Evolutionary conservation across 257 asterid genomes (phyloP).

Genomic region (Solanum stenotomum): DNA sequence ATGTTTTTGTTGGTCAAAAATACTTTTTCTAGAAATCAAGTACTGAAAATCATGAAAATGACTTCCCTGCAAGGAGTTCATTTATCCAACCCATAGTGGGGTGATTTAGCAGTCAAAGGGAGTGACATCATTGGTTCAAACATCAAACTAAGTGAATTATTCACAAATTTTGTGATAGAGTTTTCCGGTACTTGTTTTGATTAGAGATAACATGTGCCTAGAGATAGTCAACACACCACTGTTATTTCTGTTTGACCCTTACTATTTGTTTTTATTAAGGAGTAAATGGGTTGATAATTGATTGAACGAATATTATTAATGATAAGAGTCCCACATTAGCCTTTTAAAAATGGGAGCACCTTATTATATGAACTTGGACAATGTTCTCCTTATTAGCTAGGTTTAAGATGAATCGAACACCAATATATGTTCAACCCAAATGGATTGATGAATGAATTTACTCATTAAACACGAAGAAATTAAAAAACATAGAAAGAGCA

Average conservation of each 20-base stretch:
- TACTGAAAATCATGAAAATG: neutral
- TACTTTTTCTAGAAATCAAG: neutral
- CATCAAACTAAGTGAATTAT: neutral
- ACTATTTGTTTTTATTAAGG: neutral
- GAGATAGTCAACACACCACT: neutral
- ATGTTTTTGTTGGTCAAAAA: neutral
- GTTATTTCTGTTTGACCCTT: neutral
- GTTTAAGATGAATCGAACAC: neutral
- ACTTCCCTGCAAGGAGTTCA: neutral
- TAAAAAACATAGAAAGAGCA: too few relatives aligned
- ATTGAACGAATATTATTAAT: neutral
- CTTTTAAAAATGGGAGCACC: neutral
- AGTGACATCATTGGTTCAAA: neutral
- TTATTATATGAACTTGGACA: neutral
- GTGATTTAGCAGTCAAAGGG: neutral
- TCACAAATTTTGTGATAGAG: neutral
- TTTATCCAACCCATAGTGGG: neutral
- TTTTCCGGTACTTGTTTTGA: neutral
- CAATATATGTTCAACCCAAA: neutral
- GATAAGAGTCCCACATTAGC: neutral
- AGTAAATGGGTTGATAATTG: neutral
- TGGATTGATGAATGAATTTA: neutral
- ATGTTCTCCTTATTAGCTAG: neutral
- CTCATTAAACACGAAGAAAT: neutral
- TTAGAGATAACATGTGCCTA: neutral